These are phyloP conservation scores for Lepidopterella palustris DNA, from an alignment of 495 filamentous ascomycete genomes.

Conservation along the genomic window DNA sequence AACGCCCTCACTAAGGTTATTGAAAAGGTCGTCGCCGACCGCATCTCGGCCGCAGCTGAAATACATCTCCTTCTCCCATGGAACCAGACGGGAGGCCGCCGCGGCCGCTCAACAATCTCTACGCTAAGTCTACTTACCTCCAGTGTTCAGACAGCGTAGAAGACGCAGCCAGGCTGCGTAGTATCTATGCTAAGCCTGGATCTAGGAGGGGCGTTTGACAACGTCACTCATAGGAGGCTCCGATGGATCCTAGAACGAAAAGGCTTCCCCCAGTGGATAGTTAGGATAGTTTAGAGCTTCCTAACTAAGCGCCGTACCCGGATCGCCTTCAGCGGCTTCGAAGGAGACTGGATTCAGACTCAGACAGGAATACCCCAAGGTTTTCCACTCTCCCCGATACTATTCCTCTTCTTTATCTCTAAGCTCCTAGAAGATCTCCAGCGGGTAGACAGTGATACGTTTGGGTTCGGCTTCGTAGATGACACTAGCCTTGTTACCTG, in stretches of 20 bases:
- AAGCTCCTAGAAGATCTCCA: neutral
- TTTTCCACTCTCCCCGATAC: neutral
- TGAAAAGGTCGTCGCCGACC: conserved; percentile 26
- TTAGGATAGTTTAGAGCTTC: neutral
- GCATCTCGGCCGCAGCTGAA: conserved; percentile 27
- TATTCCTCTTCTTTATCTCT: neutral
- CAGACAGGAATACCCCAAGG: neutral
- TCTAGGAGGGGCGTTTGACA: conserved; percentile 27
- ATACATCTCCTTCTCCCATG: conserved; percentile 23
- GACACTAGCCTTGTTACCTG: neutral
- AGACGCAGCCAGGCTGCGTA: conserved; percentile 1
- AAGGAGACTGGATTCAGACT: neutral
- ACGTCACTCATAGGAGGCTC: conserved; percentile 24
- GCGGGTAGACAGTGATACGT: neutral
- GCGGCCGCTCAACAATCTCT: conserved; percentile 21
- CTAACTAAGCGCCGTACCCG: neutral
- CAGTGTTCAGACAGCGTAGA: conserved; percentile 19
- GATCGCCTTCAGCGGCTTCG: neutral
- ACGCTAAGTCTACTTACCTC: conserved; percentile 26
- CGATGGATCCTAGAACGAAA: conserved; percentile 22
- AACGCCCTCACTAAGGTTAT: conserved; percentile 36
- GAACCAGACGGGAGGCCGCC: conserved; percentile 28
- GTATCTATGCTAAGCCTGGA: conserved; percentile 23
- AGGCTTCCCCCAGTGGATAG: neutral
- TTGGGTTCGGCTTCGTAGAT: neutral